Conservation (phyloP, 1,284 basidiomycete species). For the Cryptococcus sp. region DNA sequence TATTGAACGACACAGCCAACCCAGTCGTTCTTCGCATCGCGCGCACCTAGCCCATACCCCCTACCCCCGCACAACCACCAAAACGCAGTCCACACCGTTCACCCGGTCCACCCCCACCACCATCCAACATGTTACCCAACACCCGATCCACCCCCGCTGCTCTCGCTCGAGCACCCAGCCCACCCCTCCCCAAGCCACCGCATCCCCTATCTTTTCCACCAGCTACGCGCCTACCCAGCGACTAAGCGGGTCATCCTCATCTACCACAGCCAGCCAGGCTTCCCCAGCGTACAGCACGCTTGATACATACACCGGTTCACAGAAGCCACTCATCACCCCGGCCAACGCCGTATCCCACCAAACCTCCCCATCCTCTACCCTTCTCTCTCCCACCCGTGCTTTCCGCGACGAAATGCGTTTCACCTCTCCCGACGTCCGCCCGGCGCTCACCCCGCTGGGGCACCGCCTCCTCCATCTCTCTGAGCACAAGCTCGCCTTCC, state of each 20-base stretch:
- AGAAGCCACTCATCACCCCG: background rate
- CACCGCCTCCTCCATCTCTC: slow-evolving; percentile 40
- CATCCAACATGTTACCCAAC: slow-evolving; percentile 10
- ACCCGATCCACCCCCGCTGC: background rate
- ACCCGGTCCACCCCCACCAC: background rate
- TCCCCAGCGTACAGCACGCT: background rate
- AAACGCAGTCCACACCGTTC: slow-evolving; percentile 15
- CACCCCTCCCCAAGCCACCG: background rate
- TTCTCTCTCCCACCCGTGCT: background rate
- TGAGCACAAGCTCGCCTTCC: slow-evolving; percentile 34
- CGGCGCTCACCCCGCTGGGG: slow-evolving; percentile 42
- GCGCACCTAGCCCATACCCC: background rate
- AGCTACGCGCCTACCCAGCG: background rate
- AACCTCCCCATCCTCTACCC: background rate
- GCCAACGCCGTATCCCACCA: background rate
- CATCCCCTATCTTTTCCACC: background rate
- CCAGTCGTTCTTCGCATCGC: slow-evolving; percentile 7
- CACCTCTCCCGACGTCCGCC: slow-evolving; percentile 25
- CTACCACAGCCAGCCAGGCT: background rate
- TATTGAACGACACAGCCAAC: slow-evolving; percentile 1
- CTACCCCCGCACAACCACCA: slow-evolving; percentile 4
- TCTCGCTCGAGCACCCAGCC: slow-evolving; percentile 3
- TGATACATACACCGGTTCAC: background rate
- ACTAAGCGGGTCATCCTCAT: background rate
- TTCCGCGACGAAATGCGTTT: slow-evolving; percentile 35